Base-by-base conservation (phyloP, 129 eudicot species). In the Logfia minima region DNA sequence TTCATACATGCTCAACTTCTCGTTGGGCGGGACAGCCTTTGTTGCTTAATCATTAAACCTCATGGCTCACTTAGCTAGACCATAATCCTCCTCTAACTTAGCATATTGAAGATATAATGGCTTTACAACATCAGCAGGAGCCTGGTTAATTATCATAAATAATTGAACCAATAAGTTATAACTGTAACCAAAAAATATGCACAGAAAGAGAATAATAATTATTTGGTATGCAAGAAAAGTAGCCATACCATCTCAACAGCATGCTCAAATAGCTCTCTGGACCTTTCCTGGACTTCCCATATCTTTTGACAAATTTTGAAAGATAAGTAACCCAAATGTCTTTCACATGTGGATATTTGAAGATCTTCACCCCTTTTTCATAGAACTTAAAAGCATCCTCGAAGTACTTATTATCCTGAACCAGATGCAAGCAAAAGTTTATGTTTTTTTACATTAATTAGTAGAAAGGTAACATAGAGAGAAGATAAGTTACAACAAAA, bases 371-470 rank as follows among this genome's bases (percentile, higher is more conserved):
- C 4, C 99, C 99, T 87, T 97, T 78, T 81, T 94, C 96, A 26
- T 94, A 94, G n/a, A 94, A 96, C 82, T 90, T 91, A 39, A 94
- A 94, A 35, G 97, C 96, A 83, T 94, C 98, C 80, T 94, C 98
- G 22, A 94, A 94, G 87, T 89, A 94, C 71, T 91, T 94, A 29
- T 94, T 82, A 70, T 89, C 93, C 99, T 94, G 87, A 45, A 72
- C 9, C 48, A 60, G 18, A 68, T 67, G 70, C 68, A 16, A 75
- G 67, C 69, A 53, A 17, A 52, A 78, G 26, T 85, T 70, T 17
- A 77, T 74, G 32, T 66, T 78, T 48, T 64, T 17, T 60, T 7
- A 35, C 13, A 29, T 11, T 19, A 59, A 23, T 8, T 22, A 23
- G 37, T 18, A 51, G 26, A 75, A n/a, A 32, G 53, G 18, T 34